These are phyloP conservation scores for Dictyostelium capitatum DNA, from an alignment of 78 protist genomes.

Conservation along the genomic window DNA sequence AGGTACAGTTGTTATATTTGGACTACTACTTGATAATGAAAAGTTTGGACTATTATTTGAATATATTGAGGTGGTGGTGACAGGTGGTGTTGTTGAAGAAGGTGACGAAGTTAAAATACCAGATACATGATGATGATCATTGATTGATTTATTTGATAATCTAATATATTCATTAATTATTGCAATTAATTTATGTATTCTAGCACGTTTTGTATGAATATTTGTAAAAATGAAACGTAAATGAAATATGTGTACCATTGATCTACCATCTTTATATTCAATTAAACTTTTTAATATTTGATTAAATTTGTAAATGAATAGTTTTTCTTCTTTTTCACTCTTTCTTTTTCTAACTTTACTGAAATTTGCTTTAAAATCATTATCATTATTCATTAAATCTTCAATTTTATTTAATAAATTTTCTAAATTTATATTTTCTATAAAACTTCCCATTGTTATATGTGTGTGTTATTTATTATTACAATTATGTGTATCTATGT, in stretches of 20 bases:
- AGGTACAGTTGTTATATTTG: not conserved
- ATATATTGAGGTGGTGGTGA: not conserved
- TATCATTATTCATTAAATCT: slow-evolving; percentile 30
- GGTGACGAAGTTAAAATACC: not conserved
- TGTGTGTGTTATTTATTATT: no score
- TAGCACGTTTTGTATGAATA: not conserved
- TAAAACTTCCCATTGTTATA: not conserved
- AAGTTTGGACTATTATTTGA: not conserved
- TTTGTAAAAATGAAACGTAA: slow-evolving; percentile 55
- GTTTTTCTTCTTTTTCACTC: slow-evolving; percentile 65
- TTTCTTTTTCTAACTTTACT: slow-evolving; percentile 60
- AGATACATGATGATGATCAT: not conserved
- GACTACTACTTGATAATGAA: not conserved
- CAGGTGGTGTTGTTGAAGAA: not conserved
- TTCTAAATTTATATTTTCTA: slow-evolving; percentile 33
- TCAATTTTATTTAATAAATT: slow-evolving; percentile 29
- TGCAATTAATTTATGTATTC: slow-evolving; percentile 25
- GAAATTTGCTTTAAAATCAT: slow-evolving; percentile 43
- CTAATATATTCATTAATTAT: slow-evolving; percentile 48
- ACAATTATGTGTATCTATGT: no score
- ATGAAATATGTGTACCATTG: slow-evolving; percentile 78
- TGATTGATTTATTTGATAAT: slow-evolving; percentile 21
- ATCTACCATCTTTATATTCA: slow-evolving; percentile 68
- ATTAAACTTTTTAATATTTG: slow-evolving; percentile 17
- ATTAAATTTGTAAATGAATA: not conserved